phyloP scores from a whole-genome alignment of 2,329 filamentous ascomycete species.

The Penicillium sp. region DNA sequence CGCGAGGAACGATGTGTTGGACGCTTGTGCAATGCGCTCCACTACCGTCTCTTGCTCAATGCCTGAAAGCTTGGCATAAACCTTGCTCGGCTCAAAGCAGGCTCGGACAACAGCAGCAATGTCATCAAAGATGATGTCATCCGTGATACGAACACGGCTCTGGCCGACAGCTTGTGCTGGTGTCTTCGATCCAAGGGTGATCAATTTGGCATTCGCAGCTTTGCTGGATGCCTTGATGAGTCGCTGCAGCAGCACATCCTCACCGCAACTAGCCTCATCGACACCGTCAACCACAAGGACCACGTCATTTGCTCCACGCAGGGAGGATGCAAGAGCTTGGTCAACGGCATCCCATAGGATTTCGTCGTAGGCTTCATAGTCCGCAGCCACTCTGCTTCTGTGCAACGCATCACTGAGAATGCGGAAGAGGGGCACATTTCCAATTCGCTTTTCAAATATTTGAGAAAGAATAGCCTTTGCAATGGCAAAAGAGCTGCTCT shows the following conservation, averaged over 20 bases:
- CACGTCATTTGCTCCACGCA: slow-evolving; percentile 39
- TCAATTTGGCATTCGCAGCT: slow-evolving; percentile 33
- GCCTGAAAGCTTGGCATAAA: slow-evolving; percentile 34
- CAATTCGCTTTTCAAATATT: slow-evolving; percentile 45
- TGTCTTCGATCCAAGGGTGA: slow-evolving; percentile 36
- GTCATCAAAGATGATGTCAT: slow-evolving; percentile 44
- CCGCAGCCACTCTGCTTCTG: slow-evolving; percentile 28
- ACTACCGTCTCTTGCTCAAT: slow-evolving; percentile 40
- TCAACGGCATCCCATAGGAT: slow-evolving; percentile 43
- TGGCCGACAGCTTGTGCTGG: slow-evolving; percentile 18
- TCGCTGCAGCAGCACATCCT: slow-evolving; percentile 34
- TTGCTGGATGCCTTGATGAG: slow-evolving; percentile 31
- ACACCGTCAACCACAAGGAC: slow-evolving; percentile 46
- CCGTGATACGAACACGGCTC: slow-evolving; percentile 32
- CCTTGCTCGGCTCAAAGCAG: slow-evolving; percentile 29
- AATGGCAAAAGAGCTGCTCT: slow-evolving; percentile 37
- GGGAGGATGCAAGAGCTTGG: slow-evolving; percentile 32
- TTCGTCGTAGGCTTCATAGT: slow-evolving; percentile 39
- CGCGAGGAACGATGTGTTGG: slow-evolving; percentile 46
- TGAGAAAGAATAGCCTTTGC: slow-evolving; percentile 44
- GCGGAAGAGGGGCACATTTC: slow-evolving; percentile 44
- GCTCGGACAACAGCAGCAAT: slow-evolving; percentile 39
- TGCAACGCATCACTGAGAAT: slow-evolving; percentile 40
- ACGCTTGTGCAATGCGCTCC: slow-evolving; percentile 38
- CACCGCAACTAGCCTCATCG: slow-evolving; percentile 41